Evolutionary conservation across 225 moss, liverwort and hornwort species (phyloP).

Genomic region (Physcomitrellopsis africana): DNA sequence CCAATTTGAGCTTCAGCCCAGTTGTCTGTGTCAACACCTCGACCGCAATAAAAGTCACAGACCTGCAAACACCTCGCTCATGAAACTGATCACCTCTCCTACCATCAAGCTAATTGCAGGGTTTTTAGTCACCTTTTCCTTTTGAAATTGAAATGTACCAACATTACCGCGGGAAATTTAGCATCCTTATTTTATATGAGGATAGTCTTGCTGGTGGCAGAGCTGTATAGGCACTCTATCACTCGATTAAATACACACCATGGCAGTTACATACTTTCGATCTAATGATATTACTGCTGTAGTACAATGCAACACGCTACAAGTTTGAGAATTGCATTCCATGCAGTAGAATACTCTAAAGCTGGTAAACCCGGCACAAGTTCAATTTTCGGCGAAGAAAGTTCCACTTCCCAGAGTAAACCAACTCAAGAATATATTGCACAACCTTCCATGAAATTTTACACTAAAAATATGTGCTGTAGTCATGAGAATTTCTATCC

Average conservation of each 20-base stretch:
- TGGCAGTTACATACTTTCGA: neutral
- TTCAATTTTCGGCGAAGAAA: neutral
- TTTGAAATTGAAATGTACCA: neutral
- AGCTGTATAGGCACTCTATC: neutral
- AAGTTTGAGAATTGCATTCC: neutral
- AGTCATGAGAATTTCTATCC: no score
- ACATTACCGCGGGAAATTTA: slow-evolving; percentile 4
- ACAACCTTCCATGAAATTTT: neutral
- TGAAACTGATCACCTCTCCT: slow-evolving; percentile 16
- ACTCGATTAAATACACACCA: slow-evolving; percentile 3
- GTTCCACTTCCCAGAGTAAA: neutral
- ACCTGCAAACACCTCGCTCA: slow-evolving; percentile 44
- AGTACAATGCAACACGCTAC: slow-evolving; percentile 2
- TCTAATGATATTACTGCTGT: neutral
- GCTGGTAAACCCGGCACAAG: neutral
- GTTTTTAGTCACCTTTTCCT: slow-evolving; percentile 1
- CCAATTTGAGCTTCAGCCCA: slow-evolving; percentile 57
- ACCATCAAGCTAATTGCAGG: neutral
- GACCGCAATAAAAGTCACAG: slow-evolving; percentile 64
- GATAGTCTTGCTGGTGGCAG: neutral
- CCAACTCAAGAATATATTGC: slow-evolving; percentile 1
- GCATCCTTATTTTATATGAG: neutral
- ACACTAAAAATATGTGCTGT: neutral
- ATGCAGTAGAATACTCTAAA: neutral
- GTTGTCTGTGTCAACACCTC: slow-evolving; percentile 61